Evolutionary conservation across 441 rosid species (phyloP).

Genomic region (Viola pubescens): DNA sequence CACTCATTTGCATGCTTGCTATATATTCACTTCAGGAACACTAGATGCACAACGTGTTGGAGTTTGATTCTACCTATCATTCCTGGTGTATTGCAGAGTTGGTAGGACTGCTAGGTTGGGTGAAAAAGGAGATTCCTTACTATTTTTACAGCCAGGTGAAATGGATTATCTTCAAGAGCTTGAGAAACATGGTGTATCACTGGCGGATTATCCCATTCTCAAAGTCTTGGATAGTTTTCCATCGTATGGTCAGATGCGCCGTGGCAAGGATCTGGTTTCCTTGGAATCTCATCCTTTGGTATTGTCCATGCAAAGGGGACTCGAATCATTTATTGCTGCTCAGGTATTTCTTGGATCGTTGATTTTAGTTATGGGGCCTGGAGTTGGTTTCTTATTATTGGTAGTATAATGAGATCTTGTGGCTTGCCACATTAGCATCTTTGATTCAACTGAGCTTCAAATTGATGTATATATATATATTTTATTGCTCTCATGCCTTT

Average conservation of each 20-base stretch:
- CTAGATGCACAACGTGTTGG: background rate
- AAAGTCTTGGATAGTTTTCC: conserved; percentile 72
- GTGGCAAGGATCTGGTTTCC: conserved; percentile 38
- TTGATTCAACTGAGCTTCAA: background rate
- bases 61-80: conserved; percentile 17
- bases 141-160: conserved; percentile 86
- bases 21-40: background rate
- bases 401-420: no score
- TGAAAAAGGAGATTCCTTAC: conserved; percentile 76
- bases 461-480: conserved; percentile 15
- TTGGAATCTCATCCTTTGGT: conserved; percentile 85
- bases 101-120: conserved; percentile 97
- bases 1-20: conserved; percentile 10
- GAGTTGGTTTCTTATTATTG: no score
- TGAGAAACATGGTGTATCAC: conserved; percentile 73
- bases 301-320: conserved; percentile 57
- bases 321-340: conserved; percentile 48
- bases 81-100: conserved; percentile 46
- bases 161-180: conserved; percentile 70
- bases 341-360: conserved; percentile 34
- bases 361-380: background rate
- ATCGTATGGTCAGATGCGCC: conserved; percentile 37
- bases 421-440: background rate
- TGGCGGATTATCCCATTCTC: conserved; percentile 64
- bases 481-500: conserved; percentile 8